phyloP scores from a whole-genome alignment of 2,329 filamentous ascomycete genomes.

The Fusarium redolens region DNA sequence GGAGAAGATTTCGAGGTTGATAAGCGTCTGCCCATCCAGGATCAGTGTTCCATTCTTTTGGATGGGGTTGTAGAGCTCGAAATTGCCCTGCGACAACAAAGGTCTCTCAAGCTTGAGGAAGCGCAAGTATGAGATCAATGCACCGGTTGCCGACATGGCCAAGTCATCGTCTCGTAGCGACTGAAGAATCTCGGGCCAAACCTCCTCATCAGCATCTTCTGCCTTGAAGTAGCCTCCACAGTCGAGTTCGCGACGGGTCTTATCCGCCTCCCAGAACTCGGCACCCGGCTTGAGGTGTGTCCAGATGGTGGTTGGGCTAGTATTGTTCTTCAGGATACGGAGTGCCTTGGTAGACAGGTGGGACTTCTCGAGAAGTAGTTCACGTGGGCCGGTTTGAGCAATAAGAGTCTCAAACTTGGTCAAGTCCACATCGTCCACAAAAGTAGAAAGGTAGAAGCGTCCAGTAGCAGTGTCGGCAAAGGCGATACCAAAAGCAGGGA shows the following conservation, averaged over 20 bases:
- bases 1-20: constrained; percentile 97
- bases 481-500: constrained; percentile 88
- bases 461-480: constrained; percentile 97
- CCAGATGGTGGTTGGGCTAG: constrained; percentile 91
- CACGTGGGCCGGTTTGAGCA: constrained; percentile 88
- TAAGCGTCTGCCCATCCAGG: constrained; percentile 93
- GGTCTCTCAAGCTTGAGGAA: constrained; percentile 89
- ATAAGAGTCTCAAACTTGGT: constrained; percentile 98
- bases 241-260: constrained; percentile 83
- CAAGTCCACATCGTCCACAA: constrained; percentile 89
- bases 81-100: constrained; percentile 89
- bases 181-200: constrained; percentile 81
- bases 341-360: constrained; percentile 87
- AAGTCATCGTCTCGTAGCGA: constrained; percentile 82
- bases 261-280: constrained; percentile 92
- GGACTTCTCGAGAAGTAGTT: constrained; percentile 89
- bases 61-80: constrained; percentile 92
- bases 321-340: constrained; percentile 96
- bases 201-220: constrained; percentile 65
- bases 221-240: constrained; percentile 81
- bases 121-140: constrained; percentile 86
- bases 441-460: constrained; percentile 93
- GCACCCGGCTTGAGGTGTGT: constrained; percentile 87
- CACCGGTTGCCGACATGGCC: constrained; percentile 91
- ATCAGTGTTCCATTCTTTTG: constrained; percentile 89